Evolutionary conservation across 2,329 filamentous ascomycete species (phyloP), one percentile per base, ranked within the genome.

Genomic region (Aspergillus floridensis): DNA sequence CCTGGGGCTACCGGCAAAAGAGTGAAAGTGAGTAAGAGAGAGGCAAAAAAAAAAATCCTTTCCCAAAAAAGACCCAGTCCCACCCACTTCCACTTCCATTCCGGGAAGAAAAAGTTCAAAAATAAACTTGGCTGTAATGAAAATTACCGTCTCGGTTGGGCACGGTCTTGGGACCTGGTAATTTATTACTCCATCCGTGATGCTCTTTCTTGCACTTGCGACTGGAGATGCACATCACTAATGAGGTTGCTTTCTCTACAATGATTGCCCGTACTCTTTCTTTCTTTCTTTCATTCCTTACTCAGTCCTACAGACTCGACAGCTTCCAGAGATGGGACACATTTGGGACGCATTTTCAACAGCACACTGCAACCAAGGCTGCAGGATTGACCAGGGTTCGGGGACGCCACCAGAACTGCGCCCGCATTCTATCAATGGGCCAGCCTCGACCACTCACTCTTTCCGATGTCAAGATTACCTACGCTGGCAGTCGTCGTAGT

Each of bases 321-420:
- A 44, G 38, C 6, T 44, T 7, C 6, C 38, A 44, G 14, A 16
- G 14, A 24, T 41, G 51, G 19, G 26, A 41, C 19, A 26, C 38
- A 7, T 21, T 19, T 41, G 51, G 19, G 26, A 41, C 19, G n/a
- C 38, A 7, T 21, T 19, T 35, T n/a, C 19, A 24, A 26, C 16
- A 50, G 48, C 46, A 61, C 46, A 50, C 59, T 52, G 29, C 47
- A 38, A 58, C 16, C 61, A 55, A 61, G 59, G 54, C 59, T 59
- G 59, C 61, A 63, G 54, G 49, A 35, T n/a, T 57, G 54, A 63
- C 61, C 53, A 59, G 59, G 59, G 54, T 53, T 61, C 38, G 24
- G 48, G 50, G 57, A 59, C 61, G 61, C 61, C 57, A 63, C 58
- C 31, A 56, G 52, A 47, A 47, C 50, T 51, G 51, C 35, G 49